Percentiles rank a stretch among this genome's conserved stretches.
Evolutionary conservation across 495 filamentous ascomycete species (phyloP).

Genomic region (Lasiosphaeris hirsuta): DNA sequence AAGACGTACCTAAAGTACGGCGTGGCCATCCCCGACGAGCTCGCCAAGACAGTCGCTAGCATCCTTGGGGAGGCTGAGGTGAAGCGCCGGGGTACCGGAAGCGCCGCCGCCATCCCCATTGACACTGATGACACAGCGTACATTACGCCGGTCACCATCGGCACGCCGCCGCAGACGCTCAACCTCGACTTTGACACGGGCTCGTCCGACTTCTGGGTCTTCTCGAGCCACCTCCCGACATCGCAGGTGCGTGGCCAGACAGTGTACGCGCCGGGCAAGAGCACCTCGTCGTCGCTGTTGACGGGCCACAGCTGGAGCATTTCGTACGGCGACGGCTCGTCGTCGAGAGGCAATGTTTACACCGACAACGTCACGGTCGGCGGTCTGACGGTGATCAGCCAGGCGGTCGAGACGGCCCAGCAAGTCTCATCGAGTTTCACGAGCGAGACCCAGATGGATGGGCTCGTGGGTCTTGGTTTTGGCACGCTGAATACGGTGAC

Average conservation of each 20-base stretch:
- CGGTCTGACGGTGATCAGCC: constrained; percentile 54
- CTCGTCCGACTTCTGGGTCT: constrained; percentile 68
- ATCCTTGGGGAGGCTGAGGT: constrained; percentile 5
- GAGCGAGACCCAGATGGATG: constrained; percentile 60
- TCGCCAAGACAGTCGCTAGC: constrained; percentile 38
- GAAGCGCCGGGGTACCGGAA: constrained; percentile 37
- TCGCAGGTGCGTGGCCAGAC: constrained; percentile 47
- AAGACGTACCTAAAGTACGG: constrained; percentile 63
- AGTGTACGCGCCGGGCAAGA: constrained; percentile 54
- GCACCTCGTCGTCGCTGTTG: constrained; percentile 47
- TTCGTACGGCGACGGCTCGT: constrained; percentile 67
- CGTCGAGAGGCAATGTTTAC: constrained; percentile 64
- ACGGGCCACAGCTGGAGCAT: constrained; percentile 61
- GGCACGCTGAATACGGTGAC: constrained; percentile 66
- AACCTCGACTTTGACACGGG: constrained; percentile 75
- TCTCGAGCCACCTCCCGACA: constrained; percentile 28
- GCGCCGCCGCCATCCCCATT: constrained; percentile 52
- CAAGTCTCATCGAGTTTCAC: constrained; percentile 61
- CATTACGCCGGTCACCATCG: constrained; percentile 64
- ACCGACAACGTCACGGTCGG: constrained; percentile 68
- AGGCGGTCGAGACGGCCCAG: constrained; percentile 69
- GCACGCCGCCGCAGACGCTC: constrained; percentile 55
- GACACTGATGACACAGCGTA: constrained; percentile 64
- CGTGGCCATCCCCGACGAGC: constrained; percentile 35
- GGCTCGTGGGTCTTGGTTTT: constrained; percentile 74